These are phyloP conservation scores for Ambrosiella beaveri DNA, from an alignment of 2,329 filamentous ascomycete species.

Conservation along the genomic window DNA sequence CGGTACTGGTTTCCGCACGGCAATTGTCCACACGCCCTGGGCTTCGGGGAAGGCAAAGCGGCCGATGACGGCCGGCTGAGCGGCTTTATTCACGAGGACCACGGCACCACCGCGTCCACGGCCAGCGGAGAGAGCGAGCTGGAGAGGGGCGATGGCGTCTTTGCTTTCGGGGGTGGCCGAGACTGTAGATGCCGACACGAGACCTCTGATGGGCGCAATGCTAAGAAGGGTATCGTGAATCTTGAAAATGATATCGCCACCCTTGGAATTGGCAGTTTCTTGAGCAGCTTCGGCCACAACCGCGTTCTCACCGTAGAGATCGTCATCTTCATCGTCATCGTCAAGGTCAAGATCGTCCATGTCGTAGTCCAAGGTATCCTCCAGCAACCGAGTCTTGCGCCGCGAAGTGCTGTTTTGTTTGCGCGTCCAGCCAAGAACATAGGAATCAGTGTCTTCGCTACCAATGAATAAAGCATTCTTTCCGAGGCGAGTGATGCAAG, in stretches of 20 bases:
- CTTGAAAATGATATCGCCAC: constrained; percentile 53
- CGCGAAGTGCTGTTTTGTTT: constrained; percentile 44
- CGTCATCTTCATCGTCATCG: constrained; percentile 44
- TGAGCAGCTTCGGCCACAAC: background rate
- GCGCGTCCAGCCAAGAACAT: constrained; percentile 63
- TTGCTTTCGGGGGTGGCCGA: constrained; percentile 32
- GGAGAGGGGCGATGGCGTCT: constrained; percentile 22
- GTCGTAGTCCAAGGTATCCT: constrained; percentile 33
- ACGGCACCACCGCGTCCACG: constrained; percentile 50
- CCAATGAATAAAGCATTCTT: constrained; percentile 64
- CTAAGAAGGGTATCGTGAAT: constrained; percentile 62
- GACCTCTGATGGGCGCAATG: constrained; percentile 61
- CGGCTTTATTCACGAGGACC: constrained; percentile 58
- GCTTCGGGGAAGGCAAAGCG: constrained; percentile 57
- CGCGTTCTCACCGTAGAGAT: constrained; percentile 32
- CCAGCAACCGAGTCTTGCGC: constrained; percentile 42
- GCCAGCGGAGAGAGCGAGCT: constrained; percentile 44
- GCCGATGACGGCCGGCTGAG: constrained; percentile 55
- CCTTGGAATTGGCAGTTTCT: constrained; percentile 21
- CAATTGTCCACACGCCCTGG: constrained; percentile 66
- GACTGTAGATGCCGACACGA: constrained; percentile 46
- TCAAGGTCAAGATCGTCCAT: constrained; percentile 30
- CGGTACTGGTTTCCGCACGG: constrained; percentile 47
- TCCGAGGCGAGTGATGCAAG: constrained; percentile 52
- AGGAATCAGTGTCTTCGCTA: constrained; percentile 66